phyloP scores from a whole-genome alignment of 352 stramenopile species.

The Pythium phragmitis region DNA sequence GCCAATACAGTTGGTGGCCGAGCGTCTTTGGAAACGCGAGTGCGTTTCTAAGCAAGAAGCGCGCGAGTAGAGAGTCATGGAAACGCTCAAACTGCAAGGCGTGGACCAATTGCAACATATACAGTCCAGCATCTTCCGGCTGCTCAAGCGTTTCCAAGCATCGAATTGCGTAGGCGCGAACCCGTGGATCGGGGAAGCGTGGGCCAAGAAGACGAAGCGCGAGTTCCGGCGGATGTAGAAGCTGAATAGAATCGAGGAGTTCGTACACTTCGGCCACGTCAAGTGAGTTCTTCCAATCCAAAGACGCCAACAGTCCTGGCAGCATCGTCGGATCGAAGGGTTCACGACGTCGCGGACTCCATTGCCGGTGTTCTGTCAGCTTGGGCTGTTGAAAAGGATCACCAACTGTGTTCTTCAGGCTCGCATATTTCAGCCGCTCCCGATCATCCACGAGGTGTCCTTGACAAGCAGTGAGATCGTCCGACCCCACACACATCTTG shows the following conservation, averaged over 20 bases:
- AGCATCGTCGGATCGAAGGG: slow-evolving; percentile 29
- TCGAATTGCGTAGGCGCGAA: slow-evolving; percentile 24
- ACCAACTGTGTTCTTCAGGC: neutral
- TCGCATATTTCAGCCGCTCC: neutral
- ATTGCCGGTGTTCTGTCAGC: slow-evolving; percentile 24
- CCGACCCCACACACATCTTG: neutral
- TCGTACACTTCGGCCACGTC: slow-evolving; percentile 38
- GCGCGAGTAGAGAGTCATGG: slow-evolving; percentile 18
- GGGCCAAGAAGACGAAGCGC: slow-evolving; percentile 19
- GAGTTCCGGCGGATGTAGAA: slow-evolving; percentile 23
- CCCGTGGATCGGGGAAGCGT: slow-evolving; percentile 14
- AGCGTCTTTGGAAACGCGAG: slow-evolving; percentile 16
- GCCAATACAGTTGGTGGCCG: slow-evolving; percentile 28
- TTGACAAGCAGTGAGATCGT: neutral
- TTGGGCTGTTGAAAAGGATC: slow-evolving; percentile 31
- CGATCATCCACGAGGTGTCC: neutral
- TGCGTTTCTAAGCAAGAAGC: slow-evolving; percentile 22
- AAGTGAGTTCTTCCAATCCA: slow-evolving; percentile 39
- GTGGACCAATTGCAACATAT: slow-evolving; percentile 34
- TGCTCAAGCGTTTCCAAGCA: slow-evolving; percentile 10
- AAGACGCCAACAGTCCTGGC: slow-evolving; percentile 42
- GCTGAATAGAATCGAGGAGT: slow-evolving; percentile 34
- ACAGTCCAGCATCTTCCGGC: slow-evolving; percentile 16
- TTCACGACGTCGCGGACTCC: slow-evolving; percentile 22
- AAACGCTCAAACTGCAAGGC: slow-evolving; percentile 30